Conservation (phyloP, 306 rosid genomes). For the Cyamopsis tetragonoloba region DNA sequence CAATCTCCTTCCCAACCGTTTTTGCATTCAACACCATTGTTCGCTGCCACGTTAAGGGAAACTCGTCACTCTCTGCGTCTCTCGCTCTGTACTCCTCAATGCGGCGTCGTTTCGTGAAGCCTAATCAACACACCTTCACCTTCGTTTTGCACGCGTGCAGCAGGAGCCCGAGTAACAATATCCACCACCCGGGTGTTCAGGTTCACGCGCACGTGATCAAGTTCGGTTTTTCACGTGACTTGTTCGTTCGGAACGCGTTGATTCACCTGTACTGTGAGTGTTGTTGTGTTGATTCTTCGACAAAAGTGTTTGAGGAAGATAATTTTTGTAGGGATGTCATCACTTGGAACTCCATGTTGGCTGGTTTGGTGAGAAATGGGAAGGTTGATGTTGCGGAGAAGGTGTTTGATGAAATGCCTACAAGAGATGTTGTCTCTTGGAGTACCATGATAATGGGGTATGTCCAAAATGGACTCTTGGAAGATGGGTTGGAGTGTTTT, state of each 20-base stretch:
- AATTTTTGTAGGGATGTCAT: slow-evolving; percentile 47
- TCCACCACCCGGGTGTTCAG: slow-evolving; percentile 31
- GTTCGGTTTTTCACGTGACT: slow-evolving; percentile 43
- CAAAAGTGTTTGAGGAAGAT: slow-evolving; percentile 54
- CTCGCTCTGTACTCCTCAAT: slow-evolving; percentile 42
- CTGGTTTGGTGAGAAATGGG: slow-evolving; percentile 45
- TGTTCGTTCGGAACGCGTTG: slow-evolving; percentile 63
- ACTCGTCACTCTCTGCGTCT: slow-evolving; percentile 30
- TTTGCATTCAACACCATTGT: slow-evolving; percentile 65
- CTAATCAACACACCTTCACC: slow-evolving; percentile 73
- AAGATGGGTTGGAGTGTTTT: slow-evolving; percentile 61
- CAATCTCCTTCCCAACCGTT: slow-evolving; percentile 36
- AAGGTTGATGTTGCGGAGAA: slow-evolving; percentile 47
- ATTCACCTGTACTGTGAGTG: slow-evolving; percentile 55
- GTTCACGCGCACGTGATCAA: slow-evolving; percentile 53
- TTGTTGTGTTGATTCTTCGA: slow-evolving; percentile 31
- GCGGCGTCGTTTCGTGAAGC: slow-evolving; percentile 30
- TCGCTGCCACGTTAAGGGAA: slow-evolving; percentile 54
- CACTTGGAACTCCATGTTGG: slow-evolving; percentile 71
- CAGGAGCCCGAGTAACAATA: not conserved
- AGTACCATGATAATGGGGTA: slow-evolving; percentile 71
- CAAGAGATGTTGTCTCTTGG: slow-evolving; percentile 74
- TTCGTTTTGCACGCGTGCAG: slow-evolving; percentile 63
- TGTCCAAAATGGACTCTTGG: slow-evolving; percentile 55
- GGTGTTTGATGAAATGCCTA: slow-evolving; percentile 64